Percentiles rank a stretch among this genome's conserved stretches.
Evolutionary conservation across 2,329 filamentous ascomycete genomes (phyloP).

Genomic region (Penicillium sp.): DNA sequence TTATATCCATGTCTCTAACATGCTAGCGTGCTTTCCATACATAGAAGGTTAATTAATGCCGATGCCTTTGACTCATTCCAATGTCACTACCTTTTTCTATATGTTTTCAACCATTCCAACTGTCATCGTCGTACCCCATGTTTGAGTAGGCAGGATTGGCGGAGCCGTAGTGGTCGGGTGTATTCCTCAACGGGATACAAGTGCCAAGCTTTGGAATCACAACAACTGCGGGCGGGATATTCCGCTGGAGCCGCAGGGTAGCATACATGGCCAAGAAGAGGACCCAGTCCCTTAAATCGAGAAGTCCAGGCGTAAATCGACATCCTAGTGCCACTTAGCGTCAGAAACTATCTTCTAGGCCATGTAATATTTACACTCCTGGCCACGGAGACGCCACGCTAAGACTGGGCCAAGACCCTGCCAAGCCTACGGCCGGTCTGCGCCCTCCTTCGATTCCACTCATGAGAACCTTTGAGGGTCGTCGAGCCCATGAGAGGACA

Average conservation of each 20-base stretch:
- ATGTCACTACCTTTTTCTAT: too few relatives aligned
- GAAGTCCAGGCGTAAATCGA: neutral
- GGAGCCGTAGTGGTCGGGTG: constrained; percentile 34
- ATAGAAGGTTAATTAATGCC: too few relatives aligned
- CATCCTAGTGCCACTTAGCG: neutral
- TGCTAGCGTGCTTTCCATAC: too few relatives aligned
- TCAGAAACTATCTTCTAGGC: neutral
- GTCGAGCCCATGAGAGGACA: too few relatives aligned
- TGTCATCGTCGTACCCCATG: too few relatives aligned
- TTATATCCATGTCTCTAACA: too few relatives aligned
- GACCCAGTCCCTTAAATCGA: neutral
- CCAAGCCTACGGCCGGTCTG: neutral
- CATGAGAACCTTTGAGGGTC: neutral
- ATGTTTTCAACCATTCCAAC: too few relatives aligned
- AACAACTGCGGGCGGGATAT: constrained; percentile 39
- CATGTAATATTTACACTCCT: neutral
- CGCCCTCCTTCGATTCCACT: neutral
- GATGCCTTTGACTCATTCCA: too few relatives aligned
- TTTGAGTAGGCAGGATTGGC: too few relatives aligned
- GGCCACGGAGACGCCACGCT: neutral
- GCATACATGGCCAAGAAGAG: constrained; percentile 28
- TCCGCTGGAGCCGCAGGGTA: constrained; percentile 39
- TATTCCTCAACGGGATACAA: constrained; percentile 38
- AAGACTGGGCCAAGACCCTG: neutral
- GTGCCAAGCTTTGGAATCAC: neutral